Evolutionary conservation across 2,329 filamentous ascomycete genomes (phyloP), one percentile per base, ranked within the genome.

Genomic region (Fusarium nisikadoi): DNA sequence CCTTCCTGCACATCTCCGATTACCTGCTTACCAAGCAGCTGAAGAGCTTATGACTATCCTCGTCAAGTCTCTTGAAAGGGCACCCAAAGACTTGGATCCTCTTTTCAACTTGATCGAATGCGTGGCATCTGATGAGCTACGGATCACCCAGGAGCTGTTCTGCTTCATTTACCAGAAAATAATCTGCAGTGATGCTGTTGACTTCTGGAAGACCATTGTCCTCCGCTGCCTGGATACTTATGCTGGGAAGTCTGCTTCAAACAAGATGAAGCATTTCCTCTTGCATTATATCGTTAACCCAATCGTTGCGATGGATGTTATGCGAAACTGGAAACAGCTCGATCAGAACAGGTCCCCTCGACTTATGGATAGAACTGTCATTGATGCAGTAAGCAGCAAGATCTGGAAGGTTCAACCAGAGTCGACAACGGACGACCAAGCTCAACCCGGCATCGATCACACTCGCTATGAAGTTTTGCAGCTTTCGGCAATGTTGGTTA

Each of bases 391-490:
- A 68, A 94, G 97, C 80, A 92, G 92, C 75, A 96, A 95, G 80
- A 91, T 99, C 58, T 99, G 96, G 97, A 95, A 94, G 80, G 92
- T 94, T 27, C 94, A 97, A 70, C 86, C 94, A 36, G 90, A 92
- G 31, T 94, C 97, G 80, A 87, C 91, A 5, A 90, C 91, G 42
- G 95, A 98, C 75, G 96, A 98, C 76, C 90, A 92, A 39, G 90
- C 89, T 7, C 94, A 95, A 76, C 90, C 93, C 39, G 94, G 95
- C 17, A 94, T 98, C 56, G 96, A 99, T 79, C 96, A 98, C 81
- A 97, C 95, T 4, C 89, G 96, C 20, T 97, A 98, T 90, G 97
- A 99, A 79, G 89, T 98, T 14, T 88, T 99, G 49, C 97, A 99
- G 80, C 88, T 98, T 47, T 98, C 96, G 10, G 95, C 96, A 1